Evolutionary conservation across 148 eudicot genomes (phyloP).

Genomic region (Vaccinium macrocarpon): DNA sequence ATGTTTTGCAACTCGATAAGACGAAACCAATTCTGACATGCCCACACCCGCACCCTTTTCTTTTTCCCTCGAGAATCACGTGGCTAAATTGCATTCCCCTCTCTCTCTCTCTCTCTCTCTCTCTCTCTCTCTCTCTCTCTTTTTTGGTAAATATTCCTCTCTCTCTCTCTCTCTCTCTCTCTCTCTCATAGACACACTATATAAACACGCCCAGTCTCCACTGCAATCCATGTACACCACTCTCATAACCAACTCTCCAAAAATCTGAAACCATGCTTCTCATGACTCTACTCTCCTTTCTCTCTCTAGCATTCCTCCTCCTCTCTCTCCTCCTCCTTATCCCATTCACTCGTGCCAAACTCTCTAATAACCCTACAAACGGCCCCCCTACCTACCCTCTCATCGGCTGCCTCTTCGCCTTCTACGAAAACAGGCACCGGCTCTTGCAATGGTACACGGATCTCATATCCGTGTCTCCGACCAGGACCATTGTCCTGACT

Average conservation of each 20-base stretch:
- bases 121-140: neutral
- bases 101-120: neutral
- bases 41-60: neutral
- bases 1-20: neutral
- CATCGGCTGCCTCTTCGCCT: slow-evolving; percentile 51
- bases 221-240: neutral
- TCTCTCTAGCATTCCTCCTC: slow-evolving; percentile 1
- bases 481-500: slow-evolving; percentile 44
- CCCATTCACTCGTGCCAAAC: too few relatives aligned
- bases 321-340: neutral
- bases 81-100: neutral
- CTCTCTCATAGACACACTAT: neutral
- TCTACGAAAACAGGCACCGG: slow-evolving; percentile 44
- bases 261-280: slow-evolving; percentile 15
- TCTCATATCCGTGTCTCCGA: slow-evolving; percentile 39
- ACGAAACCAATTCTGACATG: neutral
- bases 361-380: neutral
- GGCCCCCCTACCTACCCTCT: slow-evolving; percentile 46
- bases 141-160: too few relatives aligned
- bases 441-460: slow-evolving; percentile 73
- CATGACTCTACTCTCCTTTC: slow-evolving; percentile 5
- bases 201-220: neutral
- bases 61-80: neutral
- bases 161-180: neutral
- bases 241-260: neutral